Evolutionary conservation across 306 rosid genomes (phyloP), one percentile per base, ranked within the genome.

Genomic region (Luffa aegyptiaca): DNA sequence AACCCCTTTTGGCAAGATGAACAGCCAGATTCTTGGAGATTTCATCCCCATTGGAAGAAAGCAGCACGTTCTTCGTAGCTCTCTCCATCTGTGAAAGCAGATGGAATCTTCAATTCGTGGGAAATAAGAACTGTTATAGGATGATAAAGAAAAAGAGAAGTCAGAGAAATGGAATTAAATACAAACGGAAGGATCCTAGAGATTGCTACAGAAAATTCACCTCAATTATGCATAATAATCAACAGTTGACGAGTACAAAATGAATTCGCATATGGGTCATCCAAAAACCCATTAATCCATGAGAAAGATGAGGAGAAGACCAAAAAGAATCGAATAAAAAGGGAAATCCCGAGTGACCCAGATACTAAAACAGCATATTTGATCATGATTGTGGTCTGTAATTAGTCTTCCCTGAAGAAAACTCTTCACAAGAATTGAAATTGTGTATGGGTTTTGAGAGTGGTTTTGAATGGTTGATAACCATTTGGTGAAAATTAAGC

Each of bases 1-100:
- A 89, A 10, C 98, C 98, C 78, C 85, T 89, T 79, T 86, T 86
- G 70, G 93, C 98, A 80, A 94, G 83, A 37, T 91, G 84, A 55
- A 87, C 79, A n/a, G 92, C 92, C 17, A 94, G 88, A 80, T 78
- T 89, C 70, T 78, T 79, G 0, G 98, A 92, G 44, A 94, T 44
- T 45, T 85, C 89, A 45, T 94, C 97, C 45, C 88, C 98, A 44
- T 82, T 86, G 10, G 92, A 90, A 44, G 96, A 85, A 42, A 94
- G 82, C 84, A 94, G 71, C 58, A 94, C 94, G 44, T 76, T 87
- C 89, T 89, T 92, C 0, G 66, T 86, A 6, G 76, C 35, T 58
- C 33, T 79, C 61, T 76, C 84, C 87, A 82, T 83, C 41, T 62
- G 0, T 5, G 17, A 10, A 58, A 56, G 45, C 48, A 55, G 44